Evolutionary conservation across 2,329 filamentous ascomycete genomes (phyloP), one percentile per base, ranked within the genome.

Genomic region (Aspergillus udagawae): DNA sequence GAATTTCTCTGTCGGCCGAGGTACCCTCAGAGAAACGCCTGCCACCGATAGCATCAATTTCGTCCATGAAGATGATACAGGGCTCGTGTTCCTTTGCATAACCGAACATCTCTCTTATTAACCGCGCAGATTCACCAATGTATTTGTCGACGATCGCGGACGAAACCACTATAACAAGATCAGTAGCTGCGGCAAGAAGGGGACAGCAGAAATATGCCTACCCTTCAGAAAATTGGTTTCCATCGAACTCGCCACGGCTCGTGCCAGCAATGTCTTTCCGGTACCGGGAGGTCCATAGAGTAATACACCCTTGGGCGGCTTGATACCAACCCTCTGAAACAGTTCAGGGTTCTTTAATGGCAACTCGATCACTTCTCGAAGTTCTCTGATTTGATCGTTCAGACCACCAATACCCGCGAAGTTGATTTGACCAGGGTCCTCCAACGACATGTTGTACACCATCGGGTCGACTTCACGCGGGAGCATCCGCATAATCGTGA

Each of bases 31-130:
- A 96, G 78, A 99, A 99, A 69, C 94, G 86, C 68, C 95, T 86
- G 62, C 95, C 95, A 74, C 94, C 94, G 70, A 99, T 99, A 71
- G 94, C 94, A 72, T 99, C 94, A 72, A 99, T 99, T 79, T 99
- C 94, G 82, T 99, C 95, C 94, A 99, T 99, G 84, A 99, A 99
- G 79, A 99, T 99, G 76, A 99, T 99, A 76, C 94, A 99, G 42
- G 94, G 94, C 77, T 99, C 94, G 75, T 99, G 94, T 75, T 99
- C 95, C 79, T 97, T 97, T 69, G 95, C 94, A 72, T 99, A 99
- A 57, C 94, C 95, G 72, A 99, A 99, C 95, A 99, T 99, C 77
- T 99, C 94, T 75, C 94, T 88, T 70, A 99, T 99, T 64, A 99
- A 82, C 65, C 95, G 89, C 41, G 94, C 94, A 10, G 94, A 99